phyloP scores from a whole-genome alignment of 495 filamentous ascomycete genomes.

The Penicillium ochrochloron region DNA sequence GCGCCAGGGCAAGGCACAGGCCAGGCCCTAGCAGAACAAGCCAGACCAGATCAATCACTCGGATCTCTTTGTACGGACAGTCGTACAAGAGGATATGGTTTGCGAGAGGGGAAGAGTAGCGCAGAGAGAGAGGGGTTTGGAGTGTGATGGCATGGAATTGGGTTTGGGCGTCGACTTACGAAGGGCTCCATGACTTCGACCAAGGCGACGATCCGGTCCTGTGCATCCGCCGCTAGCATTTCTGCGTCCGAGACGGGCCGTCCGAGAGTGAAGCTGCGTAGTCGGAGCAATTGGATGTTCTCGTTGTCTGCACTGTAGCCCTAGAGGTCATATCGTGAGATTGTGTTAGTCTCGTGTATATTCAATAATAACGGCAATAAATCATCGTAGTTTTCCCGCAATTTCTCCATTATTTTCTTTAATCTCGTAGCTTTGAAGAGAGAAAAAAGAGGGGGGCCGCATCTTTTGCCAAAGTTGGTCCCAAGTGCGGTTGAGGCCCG shows the following conservation, averaged over 20 bases:
- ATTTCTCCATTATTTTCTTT: neutral
- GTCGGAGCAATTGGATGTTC: constrained; percentile 75
- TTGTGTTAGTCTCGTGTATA: neutral
- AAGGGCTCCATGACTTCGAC: constrained; percentile 66
- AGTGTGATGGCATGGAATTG: neutral
- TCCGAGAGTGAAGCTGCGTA: constrained; percentile 75
- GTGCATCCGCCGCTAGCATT: constrained; percentile 52
- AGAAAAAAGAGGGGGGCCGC: neutral
- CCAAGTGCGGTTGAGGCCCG: constrained; percentile 9
- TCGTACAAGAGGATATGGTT: neutral
- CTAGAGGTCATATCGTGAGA: constrained; percentile 41
- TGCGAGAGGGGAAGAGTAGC: constrained; percentile 8
- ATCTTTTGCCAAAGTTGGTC: neutral
- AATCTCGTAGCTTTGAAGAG: too few relatives aligned
- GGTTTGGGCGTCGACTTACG: constrained; percentile 49
- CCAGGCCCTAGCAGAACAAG: constrained; percentile 24
- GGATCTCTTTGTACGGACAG: neutral
- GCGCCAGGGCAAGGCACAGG: neutral
- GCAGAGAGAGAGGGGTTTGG: constrained; percentile 10
- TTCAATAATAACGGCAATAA: neutral
- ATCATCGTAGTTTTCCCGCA: neutral
- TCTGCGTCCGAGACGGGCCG: constrained; percentile 63
- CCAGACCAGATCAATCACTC: constrained; percentile 30
- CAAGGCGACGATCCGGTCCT: constrained; percentile 58
- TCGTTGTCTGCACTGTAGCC: constrained; percentile 74